These are phyloP conservation scores for Candida coquimbonensis DNA, from an alignment of 805 yeast species.

Conservation along the genomic window DNA sequence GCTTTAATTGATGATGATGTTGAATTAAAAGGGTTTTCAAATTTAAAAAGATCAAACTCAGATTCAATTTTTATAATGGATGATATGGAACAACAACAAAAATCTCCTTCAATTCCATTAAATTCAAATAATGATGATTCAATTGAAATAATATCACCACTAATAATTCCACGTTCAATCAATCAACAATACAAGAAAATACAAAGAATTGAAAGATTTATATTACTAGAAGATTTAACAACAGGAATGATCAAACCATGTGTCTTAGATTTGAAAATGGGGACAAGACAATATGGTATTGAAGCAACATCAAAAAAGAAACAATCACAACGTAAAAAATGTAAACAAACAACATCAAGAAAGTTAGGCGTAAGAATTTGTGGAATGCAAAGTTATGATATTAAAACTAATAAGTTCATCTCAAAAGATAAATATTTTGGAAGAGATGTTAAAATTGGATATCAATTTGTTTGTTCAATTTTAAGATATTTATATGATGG, in stretches of 20 bases:
- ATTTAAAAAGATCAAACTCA: constrained; percentile 12
- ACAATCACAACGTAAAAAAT: constrained; percentile 73
- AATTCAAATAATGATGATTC: constrained; percentile 2
- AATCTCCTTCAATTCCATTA: not conserved
- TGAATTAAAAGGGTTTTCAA: not conserved
- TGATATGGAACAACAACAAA: constrained; percentile 19
- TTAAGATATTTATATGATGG: constrained; percentile 82
- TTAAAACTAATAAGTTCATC: constrained; percentile 37
- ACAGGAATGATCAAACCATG: constrained; percentile 78
- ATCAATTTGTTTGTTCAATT: constrained; percentile 69
- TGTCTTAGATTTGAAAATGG: constrained; percentile 94
- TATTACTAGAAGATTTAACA: constrained; percentile 85
- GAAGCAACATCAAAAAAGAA: constrained; percentile 73
- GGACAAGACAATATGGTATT: constrained; percentile 97
- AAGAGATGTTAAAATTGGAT: constrained; percentile 61
- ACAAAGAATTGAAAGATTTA: constrained; percentile 70
- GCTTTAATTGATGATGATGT: not conserved
- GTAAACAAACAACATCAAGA: constrained; percentile 73
- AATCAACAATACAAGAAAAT: constrained; percentile 26
- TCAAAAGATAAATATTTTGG: constrained; percentile 92
- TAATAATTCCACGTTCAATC: constrained; percentile 8
- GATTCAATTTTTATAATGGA: constrained; percentile 41
- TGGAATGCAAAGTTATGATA: constrained; percentile 86
- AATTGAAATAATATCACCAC: constrained; percentile 16
- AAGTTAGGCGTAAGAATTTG: constrained; percentile 86